These are phyloP conservation scores for Penicillium sp. DNA, from an alignment of 2,329 filamentous ascomycete species.

Conservation along the genomic window DNA sequence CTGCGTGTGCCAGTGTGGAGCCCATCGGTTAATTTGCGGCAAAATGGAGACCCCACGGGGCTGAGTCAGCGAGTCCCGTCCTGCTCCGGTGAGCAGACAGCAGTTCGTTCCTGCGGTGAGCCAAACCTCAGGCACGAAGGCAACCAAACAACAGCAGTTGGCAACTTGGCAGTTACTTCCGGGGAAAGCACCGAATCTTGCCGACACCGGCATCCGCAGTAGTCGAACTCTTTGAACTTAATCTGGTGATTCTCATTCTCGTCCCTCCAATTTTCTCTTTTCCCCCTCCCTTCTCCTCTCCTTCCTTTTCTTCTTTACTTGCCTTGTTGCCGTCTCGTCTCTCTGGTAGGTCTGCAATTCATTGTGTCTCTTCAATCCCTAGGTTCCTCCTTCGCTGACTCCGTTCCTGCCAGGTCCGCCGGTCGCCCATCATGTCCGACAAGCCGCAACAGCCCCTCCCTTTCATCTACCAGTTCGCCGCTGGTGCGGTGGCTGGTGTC, in stretches of 20 bases:
- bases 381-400: slow-evolving; percentile 4
- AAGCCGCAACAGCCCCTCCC: slow-evolving; percentile 74
- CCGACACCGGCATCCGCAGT: slow-evolving; percentile 22
- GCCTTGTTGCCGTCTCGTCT: neutral
- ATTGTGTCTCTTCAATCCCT: neutral
- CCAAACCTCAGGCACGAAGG: neutral
- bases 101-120: slow-evolving; percentile 18
- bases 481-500: slow-evolving; percentile 94
- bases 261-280: slow-evolving; percentile 17
- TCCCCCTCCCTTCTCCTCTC: slow-evolving; percentile 10
- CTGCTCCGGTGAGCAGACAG: slow-evolving; percentile 14
- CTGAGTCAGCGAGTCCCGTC: slow-evolving; percentile 1
- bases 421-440: slow-evolving; percentile 57
- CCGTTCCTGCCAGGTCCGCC: slow-evolving; percentile 8
- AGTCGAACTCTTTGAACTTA: neutral
- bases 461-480: slow-evolving; percentile 93
- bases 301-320: slow-evolving; percentile 10
- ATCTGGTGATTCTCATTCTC: neutral
- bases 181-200: slow-evolving; percentile 22
- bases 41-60: slow-evolving; percentile 17
- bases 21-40: neutral
- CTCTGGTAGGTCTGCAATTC: slow-evolving; percentile 9
- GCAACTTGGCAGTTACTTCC: neutral
- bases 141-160: neutral
- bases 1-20: neutral